These are phyloP conservation scores for Neonectria faginata DNA, from an alignment of 2,329 filamentous ascomycete species.

Conservation along the genomic window DNA sequence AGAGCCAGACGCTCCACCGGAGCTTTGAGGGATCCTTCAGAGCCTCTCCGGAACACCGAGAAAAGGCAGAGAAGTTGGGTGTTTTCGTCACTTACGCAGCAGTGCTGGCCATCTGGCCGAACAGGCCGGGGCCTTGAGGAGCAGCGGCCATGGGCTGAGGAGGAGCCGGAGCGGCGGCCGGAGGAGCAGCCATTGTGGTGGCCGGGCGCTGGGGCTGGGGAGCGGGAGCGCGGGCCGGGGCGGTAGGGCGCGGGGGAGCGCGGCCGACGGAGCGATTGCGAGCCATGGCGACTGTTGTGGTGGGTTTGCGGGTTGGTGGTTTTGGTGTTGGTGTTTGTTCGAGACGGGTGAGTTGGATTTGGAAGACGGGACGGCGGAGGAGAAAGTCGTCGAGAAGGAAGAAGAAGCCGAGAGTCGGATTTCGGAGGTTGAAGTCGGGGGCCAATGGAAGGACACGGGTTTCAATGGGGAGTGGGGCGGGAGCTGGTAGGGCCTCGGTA, in stretches of 20 bases:
- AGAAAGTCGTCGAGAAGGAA: slow-evolving; percentile 25
- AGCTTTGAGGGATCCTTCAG: not conserved
- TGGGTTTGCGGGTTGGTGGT: slow-evolving; percentile 38
- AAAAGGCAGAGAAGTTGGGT: not conserved
- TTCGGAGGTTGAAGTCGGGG: slow-evolving; percentile 32
- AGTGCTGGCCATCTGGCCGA: slow-evolving; percentile 97
- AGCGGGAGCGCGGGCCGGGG: slow-evolving; percentile 67
- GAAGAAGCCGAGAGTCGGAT: slow-evolving; percentile 38
- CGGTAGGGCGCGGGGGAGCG: slow-evolving; percentile 75
- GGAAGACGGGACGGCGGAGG: slow-evolving; percentile 31
- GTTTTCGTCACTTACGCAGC: slow-evolving; percentile 81
- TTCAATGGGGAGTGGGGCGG: slow-evolving; percentile 36
- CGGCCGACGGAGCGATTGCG: slow-evolving; percentile 78
- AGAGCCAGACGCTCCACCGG: not conserved
- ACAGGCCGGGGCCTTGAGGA: slow-evolving; percentile 81
- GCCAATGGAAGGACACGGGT: slow-evolving; percentile 48
- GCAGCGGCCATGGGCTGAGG: slow-evolving; percentile 41
- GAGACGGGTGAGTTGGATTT: slow-evolving; percentile 27
- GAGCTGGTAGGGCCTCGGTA: slow-evolving; percentile 38
- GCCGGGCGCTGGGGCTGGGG: slow-evolving; percentile 76
- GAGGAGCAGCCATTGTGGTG: slow-evolving; percentile 73
- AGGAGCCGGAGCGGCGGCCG: slow-evolving; percentile 56
- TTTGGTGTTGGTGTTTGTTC: slow-evolving; percentile 25
- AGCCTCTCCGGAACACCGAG: not conserved
- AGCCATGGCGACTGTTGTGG: slow-evolving; percentile 68